These are phyloP conservation scores for Phalaenopsis hybrid DNA, from an alignment of 116 monocot species.

Conservation along the genomic window DNA sequence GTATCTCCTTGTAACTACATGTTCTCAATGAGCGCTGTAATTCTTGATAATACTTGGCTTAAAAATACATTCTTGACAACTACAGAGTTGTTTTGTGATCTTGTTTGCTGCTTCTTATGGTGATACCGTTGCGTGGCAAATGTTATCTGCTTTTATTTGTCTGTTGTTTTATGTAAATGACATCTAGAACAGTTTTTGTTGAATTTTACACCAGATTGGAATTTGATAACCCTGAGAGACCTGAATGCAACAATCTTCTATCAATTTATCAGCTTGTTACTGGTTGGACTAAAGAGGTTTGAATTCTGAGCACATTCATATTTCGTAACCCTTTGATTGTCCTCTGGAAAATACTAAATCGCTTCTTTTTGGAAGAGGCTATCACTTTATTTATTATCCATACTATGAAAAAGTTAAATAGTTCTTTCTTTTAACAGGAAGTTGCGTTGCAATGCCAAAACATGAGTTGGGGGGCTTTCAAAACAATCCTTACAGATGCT, in stretches of 20 bases:
- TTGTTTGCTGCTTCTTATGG: not conserved
- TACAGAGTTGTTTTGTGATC: not conserved
- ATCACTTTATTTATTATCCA: not conserved
- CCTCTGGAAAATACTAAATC: not conserved
- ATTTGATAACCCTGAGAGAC: slow-evolving; percentile 90
- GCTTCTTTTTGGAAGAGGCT: not conserved
- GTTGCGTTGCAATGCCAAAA: slow-evolving; percentile 65
- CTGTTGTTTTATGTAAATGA: not conserved
- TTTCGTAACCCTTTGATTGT: not conserved
- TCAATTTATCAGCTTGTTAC: slow-evolving; percentile 84
- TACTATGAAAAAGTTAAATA: not conserved
- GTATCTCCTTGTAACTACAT: not conserved
- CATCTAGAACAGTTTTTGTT: not conserved
- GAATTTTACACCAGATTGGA: slow-evolving; percentile 52
- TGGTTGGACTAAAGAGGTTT: slow-evolving; percentile 77
- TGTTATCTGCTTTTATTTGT: not conserved
- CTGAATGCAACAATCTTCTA: slow-evolving; percentile 96
- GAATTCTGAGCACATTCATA: not conserved
- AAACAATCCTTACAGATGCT: slow-evolving; percentile 65
- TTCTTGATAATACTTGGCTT: not conserved
- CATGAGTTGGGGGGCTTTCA: slow-evolving; percentile 97
- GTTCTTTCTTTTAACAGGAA: slow-evolving; percentile 50
- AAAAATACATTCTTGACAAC: not conserved
- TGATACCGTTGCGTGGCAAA: not conserved
- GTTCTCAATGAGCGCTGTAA: not conserved